A percentile compares a stretch with the other conserved stretches of the same genome.
These are phyloP conservation scores for Curvularia verruculosa DNA, from an alignment of 2,329 filamentous ascomycete species.

Conservation along the genomic window DNA sequence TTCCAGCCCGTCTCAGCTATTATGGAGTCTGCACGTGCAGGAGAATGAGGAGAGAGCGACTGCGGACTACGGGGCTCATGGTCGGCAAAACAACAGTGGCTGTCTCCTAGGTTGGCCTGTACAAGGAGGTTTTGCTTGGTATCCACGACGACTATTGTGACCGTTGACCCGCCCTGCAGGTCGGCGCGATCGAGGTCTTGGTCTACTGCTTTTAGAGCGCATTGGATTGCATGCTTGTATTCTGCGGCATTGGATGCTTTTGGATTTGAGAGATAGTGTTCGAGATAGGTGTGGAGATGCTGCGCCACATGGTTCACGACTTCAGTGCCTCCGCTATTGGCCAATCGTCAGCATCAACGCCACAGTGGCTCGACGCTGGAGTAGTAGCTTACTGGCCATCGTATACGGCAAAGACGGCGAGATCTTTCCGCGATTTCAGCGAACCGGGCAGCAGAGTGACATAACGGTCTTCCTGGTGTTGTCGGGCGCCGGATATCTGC, in stretches of 20 bases:
- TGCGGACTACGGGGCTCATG: conserved; percentile 13
- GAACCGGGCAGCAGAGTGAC: conserved; percentile 24
- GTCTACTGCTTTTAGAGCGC: conserved; percentile 29
- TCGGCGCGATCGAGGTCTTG: conserved; percentile 23
- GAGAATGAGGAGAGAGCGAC: conserved; percentile 9
- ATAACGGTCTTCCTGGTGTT: conserved; percentile 33
- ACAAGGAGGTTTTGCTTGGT: conserved; percentile 29
- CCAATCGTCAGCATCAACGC: conserved; percentile 9
- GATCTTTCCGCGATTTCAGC: conserved; percentile 29
- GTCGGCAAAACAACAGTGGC: conserved; percentile 28
- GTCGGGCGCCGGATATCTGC: conserved; percentile 31
- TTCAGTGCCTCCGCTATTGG: conserved; percentile 27
- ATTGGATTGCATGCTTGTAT: conserved; percentile 32
- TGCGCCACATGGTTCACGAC: conserved; percentile 25
- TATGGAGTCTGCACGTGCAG: conserved; percentile 8
- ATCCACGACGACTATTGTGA: conserved; percentile 31
- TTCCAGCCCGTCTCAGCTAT: conserved; percentile 24
- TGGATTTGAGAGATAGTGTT: conserved; percentile 24
- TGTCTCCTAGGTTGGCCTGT: conserved; percentile 33
- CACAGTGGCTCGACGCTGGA: neutral
- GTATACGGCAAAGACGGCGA: conserved; percentile 32
- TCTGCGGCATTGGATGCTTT: conserved; percentile 23
- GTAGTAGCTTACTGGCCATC: conserved; percentile 31
- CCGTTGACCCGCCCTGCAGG: conserved; percentile 32
- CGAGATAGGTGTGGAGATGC: conserved; percentile 27